Percentiles rank a stretch among this genome's conserved stretches.
These are phyloP conservation scores for Pythium vanterpoolii DNA, from an alignment of 352 stramenopile genomes.

Conservation along the genomic window DNA sequence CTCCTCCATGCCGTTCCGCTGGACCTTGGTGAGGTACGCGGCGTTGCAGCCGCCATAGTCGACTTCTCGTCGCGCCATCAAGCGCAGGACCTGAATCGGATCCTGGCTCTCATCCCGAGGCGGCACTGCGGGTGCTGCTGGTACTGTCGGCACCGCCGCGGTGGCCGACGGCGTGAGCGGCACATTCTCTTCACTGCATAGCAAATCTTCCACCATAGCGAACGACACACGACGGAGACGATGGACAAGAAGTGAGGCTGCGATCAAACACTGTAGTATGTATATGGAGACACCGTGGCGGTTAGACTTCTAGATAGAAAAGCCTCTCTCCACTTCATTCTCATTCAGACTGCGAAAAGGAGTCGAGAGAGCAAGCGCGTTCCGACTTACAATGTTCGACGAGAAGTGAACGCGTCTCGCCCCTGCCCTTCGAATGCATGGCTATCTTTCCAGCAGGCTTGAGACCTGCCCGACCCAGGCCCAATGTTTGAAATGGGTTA, in stretches of 20 bases:
- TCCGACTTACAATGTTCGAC: constrained; percentile 28
- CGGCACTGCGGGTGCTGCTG: too few relatives aligned
- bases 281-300: not conserved
- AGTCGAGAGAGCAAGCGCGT: not conserved
- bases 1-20: constrained; percentile 41
- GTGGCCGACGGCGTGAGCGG: constrained; percentile 7
- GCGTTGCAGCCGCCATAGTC: constrained; percentile 23
- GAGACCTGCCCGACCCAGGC: constrained; percentile 14
- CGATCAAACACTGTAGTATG: constrained; percentile 6
- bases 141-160: too few relatives aligned
- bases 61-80: constrained; percentile 28
- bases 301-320: not conserved
- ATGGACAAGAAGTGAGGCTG: constrained; percentile 1
- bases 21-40: constrained; percentile 32
- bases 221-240: constrained; percentile 1
- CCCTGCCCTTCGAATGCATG: constrained; percentile 28
- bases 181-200: constrained; percentile 33
- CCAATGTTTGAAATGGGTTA: constrained; percentile 17
- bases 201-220: constrained; percentile 25
- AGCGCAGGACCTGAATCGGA: constrained; percentile 22
- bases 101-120: constrained; percentile 7
- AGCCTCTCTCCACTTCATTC: not conserved
- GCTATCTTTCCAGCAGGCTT: constrained; percentile 33
- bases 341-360: not conserved
- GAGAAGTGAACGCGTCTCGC: constrained; percentile 28